These are phyloP conservation scores for Venturia carpophila DNA, from an alignment of 2,329 filamentous ascomycete species.

Conservation along the genomic window DNA sequence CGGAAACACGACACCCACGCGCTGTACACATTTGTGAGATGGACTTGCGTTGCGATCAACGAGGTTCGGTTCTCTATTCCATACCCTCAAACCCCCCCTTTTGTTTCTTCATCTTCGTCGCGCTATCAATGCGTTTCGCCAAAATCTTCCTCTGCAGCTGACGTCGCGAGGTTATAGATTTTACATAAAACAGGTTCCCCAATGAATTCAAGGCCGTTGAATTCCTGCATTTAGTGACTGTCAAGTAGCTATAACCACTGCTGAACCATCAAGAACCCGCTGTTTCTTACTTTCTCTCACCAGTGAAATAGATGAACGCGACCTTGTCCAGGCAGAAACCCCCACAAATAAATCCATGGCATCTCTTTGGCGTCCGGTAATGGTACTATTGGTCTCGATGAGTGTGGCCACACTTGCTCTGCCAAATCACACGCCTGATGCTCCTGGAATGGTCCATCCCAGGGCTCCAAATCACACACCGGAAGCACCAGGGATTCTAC, in stretches of 20 bases:
- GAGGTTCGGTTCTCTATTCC: not conserved
- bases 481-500: not conserved
- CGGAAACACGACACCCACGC: constrained; percentile 5
- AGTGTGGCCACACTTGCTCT: not conserved
- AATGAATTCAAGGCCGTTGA: not conserved
- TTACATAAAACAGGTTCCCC: constrained; percentile 5
- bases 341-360: not conserved
- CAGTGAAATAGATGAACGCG: not conserved
- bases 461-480: not conserved
- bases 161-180: not conserved
- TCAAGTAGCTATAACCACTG: not conserved
- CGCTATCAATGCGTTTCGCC: not conserved
- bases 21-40: not conserved
- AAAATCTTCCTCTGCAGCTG: not conserved
- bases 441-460: not conserved
- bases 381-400: not conserved
- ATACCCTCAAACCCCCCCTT: not conserved
- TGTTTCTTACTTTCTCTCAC: not conserved
- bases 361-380: not conserved
- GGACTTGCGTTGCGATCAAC: not conserved
- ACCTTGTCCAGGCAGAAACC: not conserved
- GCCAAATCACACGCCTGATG: constrained; percentile 6
- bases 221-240: not conserved
- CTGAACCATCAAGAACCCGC: not conserved
- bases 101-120: not conserved